These are phyloP conservation scores for Aspergillus campestris DNA, from an alignment of 495 filamentous ascomycete genomes.

Conservation along the genomic window DNA sequence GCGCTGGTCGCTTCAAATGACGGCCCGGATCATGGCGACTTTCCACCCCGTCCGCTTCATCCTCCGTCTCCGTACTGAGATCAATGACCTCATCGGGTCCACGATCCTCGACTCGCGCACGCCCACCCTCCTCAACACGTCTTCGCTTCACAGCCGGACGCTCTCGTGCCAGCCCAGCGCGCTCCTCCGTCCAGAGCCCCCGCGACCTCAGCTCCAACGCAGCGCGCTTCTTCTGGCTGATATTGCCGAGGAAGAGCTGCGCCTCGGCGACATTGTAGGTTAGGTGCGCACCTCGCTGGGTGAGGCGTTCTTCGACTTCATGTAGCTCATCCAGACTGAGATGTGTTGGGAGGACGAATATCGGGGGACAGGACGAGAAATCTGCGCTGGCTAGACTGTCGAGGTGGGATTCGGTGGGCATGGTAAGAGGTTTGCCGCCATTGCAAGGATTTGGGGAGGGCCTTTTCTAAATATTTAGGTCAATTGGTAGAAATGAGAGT, in stretches of 20 bases:
- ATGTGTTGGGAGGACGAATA: conserved; percentile 68
- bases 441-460: no score
- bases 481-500: no score
- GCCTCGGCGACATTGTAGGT: conserved; percentile 71
- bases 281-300: conserved; percentile 42
- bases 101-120: background rate
- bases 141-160: conserved; percentile 21
- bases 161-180: conserved; percentile 2
- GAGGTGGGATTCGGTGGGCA: no score
- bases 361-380: conserved; percentile 42
- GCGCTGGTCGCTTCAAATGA: conserved; percentile 3
- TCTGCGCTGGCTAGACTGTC: background rate
- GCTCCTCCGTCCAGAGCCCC: conserved; percentile 53
- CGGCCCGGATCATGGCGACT: conserved; percentile 3
- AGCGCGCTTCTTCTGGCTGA: conserved; percentile 60
- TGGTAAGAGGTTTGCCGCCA: no score
- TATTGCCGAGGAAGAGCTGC: conserved; percentile 61
- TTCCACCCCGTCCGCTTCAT: conserved; percentile 14
- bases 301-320: conserved; percentile 54
- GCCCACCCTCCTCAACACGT: background rate
- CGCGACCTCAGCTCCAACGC: conserved; percentile 66
- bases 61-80: conserved; percentile 26
- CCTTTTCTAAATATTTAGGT: no score
- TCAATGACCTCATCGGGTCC: conserved; percentile 13
- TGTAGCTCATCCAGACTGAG: conserved; percentile 53